These are phyloP conservation scores for Xylaria acuta DNA, from an alignment of 495 filamentous ascomycete genomes.

Conservation along the genomic window DNA sequence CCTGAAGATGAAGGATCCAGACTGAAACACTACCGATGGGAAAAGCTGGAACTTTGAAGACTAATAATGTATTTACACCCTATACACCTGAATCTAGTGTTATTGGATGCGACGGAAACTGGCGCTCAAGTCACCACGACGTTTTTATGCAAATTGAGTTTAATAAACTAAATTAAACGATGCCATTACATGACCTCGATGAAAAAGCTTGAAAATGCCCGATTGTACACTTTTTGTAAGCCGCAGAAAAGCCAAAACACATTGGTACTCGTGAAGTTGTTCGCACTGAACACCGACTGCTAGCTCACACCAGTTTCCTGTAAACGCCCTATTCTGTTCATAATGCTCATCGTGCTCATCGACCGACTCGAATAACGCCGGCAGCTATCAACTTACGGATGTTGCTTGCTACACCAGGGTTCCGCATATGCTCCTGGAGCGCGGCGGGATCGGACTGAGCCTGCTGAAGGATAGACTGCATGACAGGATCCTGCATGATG, in stretches of 20 bases:
- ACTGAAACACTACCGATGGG: neutral
- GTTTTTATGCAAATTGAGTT: constrained; percentile 24
- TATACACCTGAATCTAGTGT: neutral
- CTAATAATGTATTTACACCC: neutral
- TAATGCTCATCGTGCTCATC: constrained; percentile 41
- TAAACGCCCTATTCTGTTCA: constrained; percentile 22
- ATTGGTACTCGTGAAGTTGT: constrained; percentile 8
- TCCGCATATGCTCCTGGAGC: constrained; percentile 96
- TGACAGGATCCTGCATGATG: constrained; percentile 93
- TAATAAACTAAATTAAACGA: constrained; percentile 16
- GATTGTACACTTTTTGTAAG: constrained; percentile 19
- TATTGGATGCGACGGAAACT: neutral
- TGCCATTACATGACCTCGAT: neutral
- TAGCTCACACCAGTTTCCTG: constrained; percentile 8
- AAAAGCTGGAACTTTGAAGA: too few species aligned
- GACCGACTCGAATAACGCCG: constrained; percentile 85
- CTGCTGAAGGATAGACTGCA: constrained; percentile 96
- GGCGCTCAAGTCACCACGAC: neutral
- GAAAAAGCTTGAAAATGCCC: constrained; percentile 10
- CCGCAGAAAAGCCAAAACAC: neutral
- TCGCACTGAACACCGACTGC: constrained; percentile 9
- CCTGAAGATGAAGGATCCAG: neutral
- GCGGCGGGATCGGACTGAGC: constrained; percentile 92
- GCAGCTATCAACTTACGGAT: constrained; percentile 92
- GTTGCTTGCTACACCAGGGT: constrained; percentile 79